phyloP scores from a whole-genome alignment of 257 asterid genomes.

The Plantago ovata region DNA sequence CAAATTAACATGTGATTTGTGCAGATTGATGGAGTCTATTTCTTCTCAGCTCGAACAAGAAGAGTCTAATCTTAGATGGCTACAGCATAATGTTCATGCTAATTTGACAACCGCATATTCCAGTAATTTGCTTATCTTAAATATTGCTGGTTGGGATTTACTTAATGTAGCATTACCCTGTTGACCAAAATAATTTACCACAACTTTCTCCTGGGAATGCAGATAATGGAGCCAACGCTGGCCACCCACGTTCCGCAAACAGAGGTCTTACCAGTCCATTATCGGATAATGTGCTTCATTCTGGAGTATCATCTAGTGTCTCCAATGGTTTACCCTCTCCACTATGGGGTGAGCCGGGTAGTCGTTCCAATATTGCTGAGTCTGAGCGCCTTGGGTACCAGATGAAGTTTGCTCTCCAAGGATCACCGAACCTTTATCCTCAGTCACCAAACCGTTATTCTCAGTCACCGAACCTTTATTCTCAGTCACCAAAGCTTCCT shows the following conservation, averaged over 20 bases:
- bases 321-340: slow-evolving; percentile 60
- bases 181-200: slow-evolving; percentile 21
- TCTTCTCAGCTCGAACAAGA: slow-evolving; percentile 64
- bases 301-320: slow-evolving; percentile 58
- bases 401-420: slow-evolving; percentile 52
- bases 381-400: slow-evolving; percentile 51
- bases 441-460: too few relatives aligned
- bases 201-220: slow-evolving; percentile 41
- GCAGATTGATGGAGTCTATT: slow-evolving; percentile 57
- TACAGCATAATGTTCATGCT: slow-evolving; percentile 51
- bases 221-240: slow-evolving; percentile 44
- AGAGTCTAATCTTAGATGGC: slow-evolving; percentile 50
- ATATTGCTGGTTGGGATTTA: slow-evolving; percentile 19
- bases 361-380: slow-evolving; percentile 47
- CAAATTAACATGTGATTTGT: slow-evolving; percentile 17
- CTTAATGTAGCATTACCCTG: slow-evolving; percentile 19
- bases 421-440: slow-evolving; percentile 32
- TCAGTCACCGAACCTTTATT: too few relatives aligned
- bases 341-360: slow-evolving; percentile 53
- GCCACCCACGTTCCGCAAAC: slow-evolving; percentile 38
- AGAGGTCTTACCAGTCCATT: slow-evolving; percentile 45
- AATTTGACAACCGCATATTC: slow-evolving; percentile 55
- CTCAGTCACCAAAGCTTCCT: too few relatives aligned
- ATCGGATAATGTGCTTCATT: slow-evolving; percentile 54
- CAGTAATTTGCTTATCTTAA: slow-evolving; percentile 45